Conservation (phyloP, 805 yeast genomes). For the Yamadazyma sp. region DNA sequence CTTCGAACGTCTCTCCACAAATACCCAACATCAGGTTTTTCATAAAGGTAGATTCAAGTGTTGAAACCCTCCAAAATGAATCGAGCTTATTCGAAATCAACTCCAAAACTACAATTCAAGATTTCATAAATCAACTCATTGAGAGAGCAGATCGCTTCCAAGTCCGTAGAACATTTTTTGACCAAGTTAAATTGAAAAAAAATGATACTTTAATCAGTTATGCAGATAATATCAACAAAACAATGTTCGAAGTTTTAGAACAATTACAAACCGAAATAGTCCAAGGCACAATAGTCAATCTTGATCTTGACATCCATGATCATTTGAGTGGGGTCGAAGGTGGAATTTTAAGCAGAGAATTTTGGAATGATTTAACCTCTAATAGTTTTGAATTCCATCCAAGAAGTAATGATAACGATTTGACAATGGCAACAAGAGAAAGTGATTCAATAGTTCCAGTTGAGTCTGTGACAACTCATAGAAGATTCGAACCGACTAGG, state of each 20-base stretch:
- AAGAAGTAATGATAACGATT: slow-evolving; percentile 3
- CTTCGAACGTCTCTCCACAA: background rate
- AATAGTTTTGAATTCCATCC: slow-evolving; percentile 21
- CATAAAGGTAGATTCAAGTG: slow-evolving; percentile 15
- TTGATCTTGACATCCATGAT: slow-evolving; percentile 16
- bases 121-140: slow-evolving; percentile 19
- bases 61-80: slow-evolving; percentile 16
- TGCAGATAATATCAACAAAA: slow-evolving; percentile 1
- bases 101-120: slow-evolving; percentile 16
- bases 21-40: slow-evolving; percentile 7
- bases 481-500: slow-evolving; percentile 20
- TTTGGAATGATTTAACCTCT: slow-evolving; percentile 22
- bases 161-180: slow-evolving; percentile 25
- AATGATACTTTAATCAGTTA: slow-evolving; percentile 5
- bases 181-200: slow-evolving; percentile 20
- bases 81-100: slow-evolving; percentile 21
- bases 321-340: slow-evolving; percentile 19
- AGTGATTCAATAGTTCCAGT: background rate
- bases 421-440: slow-evolving; percentile 1
- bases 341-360: slow-evolving; percentile 24
- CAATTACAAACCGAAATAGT: slow-evolving; percentile 10
- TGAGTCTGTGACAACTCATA: too few species aligned
- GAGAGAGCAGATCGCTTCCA: slow-evolving; percentile 18
- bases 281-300: background rate
- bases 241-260: slow-evolving; percentile 11